Conservation (phyloP, 805 yeast species). For the Yamadazyma laniorum region DNA sequence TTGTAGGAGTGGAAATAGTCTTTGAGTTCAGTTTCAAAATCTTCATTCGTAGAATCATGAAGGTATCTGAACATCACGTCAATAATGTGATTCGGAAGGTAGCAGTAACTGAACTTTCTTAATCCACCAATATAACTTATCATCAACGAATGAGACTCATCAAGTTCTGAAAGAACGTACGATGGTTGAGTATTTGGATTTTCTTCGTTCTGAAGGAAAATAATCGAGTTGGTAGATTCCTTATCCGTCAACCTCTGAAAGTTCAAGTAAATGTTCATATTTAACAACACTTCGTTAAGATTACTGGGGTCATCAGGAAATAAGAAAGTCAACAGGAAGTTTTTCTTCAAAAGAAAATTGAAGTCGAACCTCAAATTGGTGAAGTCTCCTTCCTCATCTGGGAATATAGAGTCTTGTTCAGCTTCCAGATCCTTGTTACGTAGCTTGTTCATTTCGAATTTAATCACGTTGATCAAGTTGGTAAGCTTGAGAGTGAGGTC, state of each 20-base stretch:
- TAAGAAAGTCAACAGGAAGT: slow-evolving; percentile 32
- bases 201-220: slow-evolving; percentile 22
- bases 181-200: slow-evolving; percentile 27
- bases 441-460: slow-evolving; percentile 16
- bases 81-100: slow-evolving; percentile 30
- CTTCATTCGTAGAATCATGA: slow-evolving; percentile 8
- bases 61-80: slow-evolving; percentile 23
- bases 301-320: slow-evolving; percentile 34
- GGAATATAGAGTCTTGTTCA: not conserved
- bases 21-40: slow-evolving; percentile 14
- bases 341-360: slow-evolving; percentile 31
- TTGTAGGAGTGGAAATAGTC: slow-evolving; percentile 17
- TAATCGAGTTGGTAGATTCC: slow-evolving; percentile 18
- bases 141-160: slow-evolving; percentile 26
- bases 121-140: slow-evolving; percentile 41
- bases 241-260: slow-evolving; percentile 1
- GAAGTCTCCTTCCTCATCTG: not conserved
- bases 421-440: not conserved
- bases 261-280: slow-evolving; percentile 32
- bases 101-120: slow-evolving; percentile 38
- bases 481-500: slow-evolving; percentile 62
- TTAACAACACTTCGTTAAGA: slow-evolving; percentile 31
- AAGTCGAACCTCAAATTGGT: slow-evolving; percentile 29
- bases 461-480: slow-evolving; percentile 18
- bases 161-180: slow-evolving; percentile 27